phyloP scores from a whole-genome alignment of 768 basidiomycete genomes.

The Megacollybia marginata region DNA sequence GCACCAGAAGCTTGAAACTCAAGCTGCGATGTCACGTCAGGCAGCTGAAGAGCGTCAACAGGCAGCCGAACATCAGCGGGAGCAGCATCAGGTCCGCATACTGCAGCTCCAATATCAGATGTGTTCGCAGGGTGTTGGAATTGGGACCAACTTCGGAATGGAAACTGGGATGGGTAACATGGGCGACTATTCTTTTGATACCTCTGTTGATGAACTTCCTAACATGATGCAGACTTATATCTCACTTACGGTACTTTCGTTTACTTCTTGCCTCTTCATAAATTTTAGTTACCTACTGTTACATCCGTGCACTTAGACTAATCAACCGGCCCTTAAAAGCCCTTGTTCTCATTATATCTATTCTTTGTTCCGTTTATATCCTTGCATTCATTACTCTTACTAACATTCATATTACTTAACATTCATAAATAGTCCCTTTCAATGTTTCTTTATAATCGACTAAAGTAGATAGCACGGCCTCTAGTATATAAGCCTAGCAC shows the following conservation, averaged over 20 bases:
- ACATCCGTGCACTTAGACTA: too few relatives aligned
- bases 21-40: background rate
- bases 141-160: background rate
- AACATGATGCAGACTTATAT: background rate
- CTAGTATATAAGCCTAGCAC: too few relatives aligned
- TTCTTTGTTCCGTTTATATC: too few relatives aligned
- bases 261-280: background rate
- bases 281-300: background rate
- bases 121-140: background rate
- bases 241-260: background rate
- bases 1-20: background rate
- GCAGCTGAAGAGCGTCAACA: too few relatives aligned
- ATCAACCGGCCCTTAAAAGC: too few relatives aligned
- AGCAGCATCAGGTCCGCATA: background rate
- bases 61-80: background rate
- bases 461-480: too few relatives aligned
- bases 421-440: too few relatives aligned
- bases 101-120: background rate
- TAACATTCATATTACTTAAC: too few relatives aligned
- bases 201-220: background rate
- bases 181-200: background rate
- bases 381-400: too few relatives aligned
- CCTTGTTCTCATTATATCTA: too few relatives aligned
- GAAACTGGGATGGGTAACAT: too few relatives aligned
- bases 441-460: too few relatives aligned